Base-by-base conservation (phyloP, 2,329 filamentous ascomycete genomes). In the Epichloe coenophiala region DNA sequence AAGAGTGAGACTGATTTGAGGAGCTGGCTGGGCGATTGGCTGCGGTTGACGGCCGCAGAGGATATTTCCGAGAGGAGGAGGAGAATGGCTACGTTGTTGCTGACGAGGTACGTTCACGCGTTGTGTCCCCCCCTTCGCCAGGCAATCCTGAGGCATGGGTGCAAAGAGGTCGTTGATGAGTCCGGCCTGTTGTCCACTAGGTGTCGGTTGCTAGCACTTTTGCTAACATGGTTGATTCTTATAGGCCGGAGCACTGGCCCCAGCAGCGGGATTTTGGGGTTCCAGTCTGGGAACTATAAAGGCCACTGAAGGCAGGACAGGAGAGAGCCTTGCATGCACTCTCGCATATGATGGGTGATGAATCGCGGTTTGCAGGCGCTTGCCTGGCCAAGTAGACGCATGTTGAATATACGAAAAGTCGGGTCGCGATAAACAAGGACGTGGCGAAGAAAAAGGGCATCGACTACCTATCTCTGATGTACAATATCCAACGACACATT, bases 1-100 rank as follows among this genome's bases (percentile, higher is more conserved):
- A 74, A 75, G 51, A 78, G 76, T 21, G 80, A 86, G 58, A 64
- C 66, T 1, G 76, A 79, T 53, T 59, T 88, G 55, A 65, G 74
- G 53, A 60, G 59, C 8, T 60, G 65, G 57, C 60, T 80, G 42
- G 65, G 61, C 21, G 62, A 66, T 49, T 80, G 76, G 77, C 57
- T 80, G 45, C 60, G 63, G n/a, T 59, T 71, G 58, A 72, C 74
- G 19, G 64, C 63, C 15, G 63, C 62, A 2, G 65, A 65, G 52
- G 64, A 67, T 15, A 56, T 63, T 15, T 56, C 57, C 15, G 69
- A 71, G 60, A 62, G 62, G 57, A 64, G 64, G 55, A 64, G 60
- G 48, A 63, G 63, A 51, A 71, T 64, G 64, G 64, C 67, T 37
- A 63, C 67, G 47, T 53, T 73, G 53, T 56, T 71, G 52, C 59